Evolutionary conservation across 345 rosid species (phyloP), one percentile per base, ranked within the genome.

Genomic region (Xanthoceras sorbifolium): DNA sequence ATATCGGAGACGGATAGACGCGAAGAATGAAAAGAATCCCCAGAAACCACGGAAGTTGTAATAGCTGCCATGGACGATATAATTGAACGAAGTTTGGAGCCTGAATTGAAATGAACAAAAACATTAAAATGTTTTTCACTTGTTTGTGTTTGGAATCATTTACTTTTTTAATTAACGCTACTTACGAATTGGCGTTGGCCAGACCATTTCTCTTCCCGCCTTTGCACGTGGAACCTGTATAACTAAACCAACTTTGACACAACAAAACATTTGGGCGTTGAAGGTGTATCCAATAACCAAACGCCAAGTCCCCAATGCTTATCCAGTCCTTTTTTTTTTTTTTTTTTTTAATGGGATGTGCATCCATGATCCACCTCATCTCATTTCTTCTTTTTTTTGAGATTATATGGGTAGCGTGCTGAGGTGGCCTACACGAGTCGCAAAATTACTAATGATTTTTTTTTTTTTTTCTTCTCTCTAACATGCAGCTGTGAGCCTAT

Each of bases 61-160:
- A 60, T 3, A 79, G 48, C 71, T n/a, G 63, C 76, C 71, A 73
- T 25, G 23, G 82, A 57, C 7, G 82, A 74, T 20, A 75, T 28
- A 28, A 62, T 28, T 42, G 81, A 75, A 67, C 78, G 62, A 71
- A 72, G 59, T 76, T 79, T 84, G 0, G 57, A 64, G 5, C 87
- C 86, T 84, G 84, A 23, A 77, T 66, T 42, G 26, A 54, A 50
- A 17, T 8, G 28, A 63, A 20, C 22, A 71, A 73, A 9, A n/a
- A 54, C 11, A 32, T 18, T 7, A 31, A 67, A 32, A 32, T 18
- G 52, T 4, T 38, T n/a, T 11, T 23, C 6, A 25, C 25, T 9
- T 64, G 9, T 28, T 7, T 11, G 20, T 10, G 15, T 6, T 32
- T 71, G 28, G 9, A 42, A 42, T 42, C 76, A n/a, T n/a, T 73